Percentiles rank a stretch among this genome's conserved stretches.
Conservation (phyloP, 2,329 filamentous ascomycete genomes). For the Aspergillus udagawae region DNA sequence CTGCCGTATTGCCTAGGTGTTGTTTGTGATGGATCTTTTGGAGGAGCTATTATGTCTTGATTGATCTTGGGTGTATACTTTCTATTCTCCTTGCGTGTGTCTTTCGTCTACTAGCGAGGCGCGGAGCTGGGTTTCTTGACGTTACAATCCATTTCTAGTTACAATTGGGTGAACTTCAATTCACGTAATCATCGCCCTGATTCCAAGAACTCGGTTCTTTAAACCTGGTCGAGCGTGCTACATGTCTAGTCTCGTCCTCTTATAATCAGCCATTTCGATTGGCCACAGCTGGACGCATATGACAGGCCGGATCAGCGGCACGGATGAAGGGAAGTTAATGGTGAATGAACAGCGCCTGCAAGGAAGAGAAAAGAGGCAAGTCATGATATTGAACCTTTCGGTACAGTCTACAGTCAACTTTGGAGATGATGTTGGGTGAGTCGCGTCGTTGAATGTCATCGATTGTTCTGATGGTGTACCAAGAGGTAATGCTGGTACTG, state of each 20-base stretch:
- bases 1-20: background rate
- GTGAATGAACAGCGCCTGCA: background rate
- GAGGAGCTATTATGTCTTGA: background rate
- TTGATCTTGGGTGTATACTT: constrained; percentile 3
- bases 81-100: background rate
- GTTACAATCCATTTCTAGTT: constrained; percentile 4
- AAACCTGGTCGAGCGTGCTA: background rate
- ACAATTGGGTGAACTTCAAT: background rate
- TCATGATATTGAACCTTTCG: background rate
- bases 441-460: background rate
- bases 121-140: constrained; percentile 6
- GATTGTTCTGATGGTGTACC: background rate
- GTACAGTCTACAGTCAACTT: background rate
- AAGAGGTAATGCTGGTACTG: background rate
- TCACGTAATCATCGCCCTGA: background rate
- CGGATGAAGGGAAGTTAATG: constrained; percentile 15
- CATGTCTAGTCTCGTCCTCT: background rate
- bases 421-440: background rate
- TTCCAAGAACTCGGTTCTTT: background rate
- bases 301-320: constrained; percentile 17
- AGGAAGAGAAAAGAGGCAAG: background rate
- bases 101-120: constrained; percentile 18
- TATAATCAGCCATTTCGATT: background rate
- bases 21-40: background rate
- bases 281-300: background rate